phyloP scores from a whole-genome alignment of 176 grass and related monocot genomes.

The Bolboschoenus planiculmis region DNA sequence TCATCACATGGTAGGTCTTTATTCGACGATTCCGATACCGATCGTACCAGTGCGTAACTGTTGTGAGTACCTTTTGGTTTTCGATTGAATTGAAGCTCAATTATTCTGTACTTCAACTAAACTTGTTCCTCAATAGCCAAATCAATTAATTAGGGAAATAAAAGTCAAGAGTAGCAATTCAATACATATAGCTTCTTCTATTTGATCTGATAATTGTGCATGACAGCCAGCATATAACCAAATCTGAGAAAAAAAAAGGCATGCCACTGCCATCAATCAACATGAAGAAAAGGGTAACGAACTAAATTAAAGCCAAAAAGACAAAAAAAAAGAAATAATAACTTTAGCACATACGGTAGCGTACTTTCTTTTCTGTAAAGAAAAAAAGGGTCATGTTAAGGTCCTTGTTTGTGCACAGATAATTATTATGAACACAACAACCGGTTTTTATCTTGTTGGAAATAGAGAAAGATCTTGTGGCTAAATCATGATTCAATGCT shows the following conservation, averaged over 20 bases:
- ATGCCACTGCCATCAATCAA: background rate
- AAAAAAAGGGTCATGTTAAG: background rate
- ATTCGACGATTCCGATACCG: background rate
- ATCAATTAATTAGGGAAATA: background rate
- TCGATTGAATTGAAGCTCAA: background rate
- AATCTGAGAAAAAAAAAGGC: background rate
- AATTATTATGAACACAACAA: background rate
- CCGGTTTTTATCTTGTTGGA: background rate
- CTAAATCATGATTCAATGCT: background rate
- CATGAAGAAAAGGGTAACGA: background rate
- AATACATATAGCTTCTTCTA: background rate
- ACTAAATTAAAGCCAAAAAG: background rate
- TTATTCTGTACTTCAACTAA: no score
- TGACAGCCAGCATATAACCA: background rate
- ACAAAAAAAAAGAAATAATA: no score
- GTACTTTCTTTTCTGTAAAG: background rate
- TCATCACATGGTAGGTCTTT: constrained; percentile 53
- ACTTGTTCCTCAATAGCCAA: background rate
- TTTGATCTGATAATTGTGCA: background rate
- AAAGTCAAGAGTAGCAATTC: background rate
- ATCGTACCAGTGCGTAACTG: background rate
- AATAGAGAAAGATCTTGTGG: background rate
- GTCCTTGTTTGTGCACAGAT: background rate
- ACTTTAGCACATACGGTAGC: background rate
- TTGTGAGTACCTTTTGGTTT: background rate